phyloP scores from a whole-genome alignment of 2,329 filamentous ascomycete genomes.

The Hypomyces rosellus region DNA sequence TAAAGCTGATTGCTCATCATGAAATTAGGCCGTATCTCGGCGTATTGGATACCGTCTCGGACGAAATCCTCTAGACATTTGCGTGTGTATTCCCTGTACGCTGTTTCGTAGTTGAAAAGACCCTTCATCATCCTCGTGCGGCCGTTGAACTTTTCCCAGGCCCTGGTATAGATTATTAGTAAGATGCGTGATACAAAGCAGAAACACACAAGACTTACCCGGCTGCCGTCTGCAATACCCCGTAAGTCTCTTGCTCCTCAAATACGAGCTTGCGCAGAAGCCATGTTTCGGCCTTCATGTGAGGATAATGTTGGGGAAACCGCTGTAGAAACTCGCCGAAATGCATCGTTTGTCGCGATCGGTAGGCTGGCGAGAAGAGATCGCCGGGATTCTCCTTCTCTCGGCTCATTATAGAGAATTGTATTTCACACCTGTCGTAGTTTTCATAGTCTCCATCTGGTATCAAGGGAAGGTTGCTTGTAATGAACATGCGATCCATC shows the following conservation, averaged over 20 bases:
- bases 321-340: constrained; percentile 35
- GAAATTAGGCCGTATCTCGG: constrained; percentile 65
- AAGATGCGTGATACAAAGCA: background rate
- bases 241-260: constrained; percentile 53
- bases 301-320: constrained; percentile 23
- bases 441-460: constrained; percentile 32
- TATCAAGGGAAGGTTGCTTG: constrained; percentile 47
- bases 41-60: constrained; percentile 61
- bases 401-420: constrained; percentile 48
- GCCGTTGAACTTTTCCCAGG: constrained; percentile 59
- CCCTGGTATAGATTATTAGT: constrained; percentile 26
- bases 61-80: constrained; percentile 56
- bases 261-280: constrained; percentile 57
- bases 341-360: constrained; percentile 37
- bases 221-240: constrained; percentile 40
- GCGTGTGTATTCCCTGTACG: constrained; percentile 55
- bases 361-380: constrained; percentile 46
- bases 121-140: constrained; percentile 69
- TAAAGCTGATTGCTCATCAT: constrained; percentile 58
- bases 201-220: constrained; percentile 39
- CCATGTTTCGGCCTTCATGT: constrained; percentile 42
- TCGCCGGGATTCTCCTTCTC: constrained; percentile 31
- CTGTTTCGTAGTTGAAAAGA: constrained; percentile 59
- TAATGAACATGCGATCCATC: constrained; percentile 63
- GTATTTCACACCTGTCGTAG: constrained; percentile 51